Evolutionary conservation across 2,329 filamentous ascomycete species (phyloP).

Genomic region (Aspergillus cejpii): DNA sequence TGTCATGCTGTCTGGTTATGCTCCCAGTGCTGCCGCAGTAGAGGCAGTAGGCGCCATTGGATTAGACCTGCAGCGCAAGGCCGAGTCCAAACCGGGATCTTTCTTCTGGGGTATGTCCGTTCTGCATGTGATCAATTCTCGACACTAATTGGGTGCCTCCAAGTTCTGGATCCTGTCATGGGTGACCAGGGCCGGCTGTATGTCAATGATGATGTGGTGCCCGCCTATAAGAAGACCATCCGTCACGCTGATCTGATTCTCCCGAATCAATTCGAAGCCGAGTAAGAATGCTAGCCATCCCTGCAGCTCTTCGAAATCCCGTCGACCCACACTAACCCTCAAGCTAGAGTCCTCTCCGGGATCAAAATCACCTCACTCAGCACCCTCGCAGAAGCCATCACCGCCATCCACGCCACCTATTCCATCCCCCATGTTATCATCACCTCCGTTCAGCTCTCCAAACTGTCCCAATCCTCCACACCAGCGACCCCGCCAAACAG

Average conservation of each 20-base stretch:
- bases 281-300: slow-evolving; percentile 52
- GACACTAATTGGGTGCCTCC: slow-evolving; percentile 4
- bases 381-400: slow-evolving; percentile 66
- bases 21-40: slow-evolving; percentile 78
- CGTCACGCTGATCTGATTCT: slow-evolving; percentile 81
- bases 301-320: background rate
- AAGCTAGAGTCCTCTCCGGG: slow-evolving; percentile 69
- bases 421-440: slow-evolving; percentile 82
- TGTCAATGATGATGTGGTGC: slow-evolving; percentile 83
- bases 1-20: slow-evolving; percentile 90
- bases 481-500: slow-evolving; percentile 36
- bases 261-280: slow-evolving; percentile 95
- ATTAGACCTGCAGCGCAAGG: slow-evolving; percentile 65
- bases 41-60: slow-evolving; percentile 78
- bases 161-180: slow-evolving; percentile 94
- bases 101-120: slow-evolving; percentile 72
- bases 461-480: slow-evolving; percentile 41
- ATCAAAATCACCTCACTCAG: slow-evolving; percentile 70
- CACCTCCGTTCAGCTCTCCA: slow-evolving; percentile 71
- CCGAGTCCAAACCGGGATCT: slow-evolving; percentile 56
- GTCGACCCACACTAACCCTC: background rate
- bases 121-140: background rate
- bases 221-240: slow-evolving; percentile 76
- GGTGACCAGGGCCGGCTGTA: slow-evolving; percentile 90
- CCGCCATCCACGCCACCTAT: slow-evolving; percentile 67